A percentile compares a stretch with the other conserved stretches of the same genome.
These are phyloP conservation scores for Zarea fungicola DNA, from an alignment of 2,329 filamentous ascomycete genomes.

Conservation along the genomic window DNA sequence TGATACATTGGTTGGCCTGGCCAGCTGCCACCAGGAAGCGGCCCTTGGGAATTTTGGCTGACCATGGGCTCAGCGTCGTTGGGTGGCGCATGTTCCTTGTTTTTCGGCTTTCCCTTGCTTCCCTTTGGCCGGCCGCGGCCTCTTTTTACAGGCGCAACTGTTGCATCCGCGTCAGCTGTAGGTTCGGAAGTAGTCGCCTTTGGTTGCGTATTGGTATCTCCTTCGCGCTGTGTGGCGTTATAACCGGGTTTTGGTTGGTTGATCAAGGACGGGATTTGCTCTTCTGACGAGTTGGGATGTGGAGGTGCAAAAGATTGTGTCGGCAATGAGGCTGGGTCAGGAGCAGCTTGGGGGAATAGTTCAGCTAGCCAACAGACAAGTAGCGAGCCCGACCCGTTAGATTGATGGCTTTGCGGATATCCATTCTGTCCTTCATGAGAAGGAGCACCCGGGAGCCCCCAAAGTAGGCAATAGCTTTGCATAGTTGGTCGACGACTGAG, in stretches of 20 bases:
- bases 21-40: conserved; percentile 2
- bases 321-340: conserved; percentile 9
- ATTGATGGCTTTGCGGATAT: conserved; percentile 52
- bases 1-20: not conserved
- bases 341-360: conserved; percentile 46
- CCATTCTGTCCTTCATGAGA: conserved; percentile 43
- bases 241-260: not conserved
- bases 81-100: conserved; percentile 29
- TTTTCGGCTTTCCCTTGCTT: conserved; percentile 52
- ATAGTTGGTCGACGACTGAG: conserved; percentile 56
- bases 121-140: conserved; percentile 52
- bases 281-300: not conserved
- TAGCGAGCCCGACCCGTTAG: conserved; percentile 52
- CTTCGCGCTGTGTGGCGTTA: not conserved
- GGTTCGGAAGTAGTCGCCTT: not conserved
- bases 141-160: conserved; percentile 31
- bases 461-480: conserved; percentile 58
- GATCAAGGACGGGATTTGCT: not conserved
- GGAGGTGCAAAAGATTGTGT: not conserved
- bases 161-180: conserved; percentile 11
- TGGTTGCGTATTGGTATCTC: not conserved
- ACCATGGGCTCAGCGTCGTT: conserved; percentile 2
- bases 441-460: conserved; percentile 52
- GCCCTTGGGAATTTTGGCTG: conserved; percentile 3
- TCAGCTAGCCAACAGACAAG: conserved; percentile 60